Conservation (phyloP, 1,139 yeast species). For the Saccharomycopsis hybrid region DNA sequence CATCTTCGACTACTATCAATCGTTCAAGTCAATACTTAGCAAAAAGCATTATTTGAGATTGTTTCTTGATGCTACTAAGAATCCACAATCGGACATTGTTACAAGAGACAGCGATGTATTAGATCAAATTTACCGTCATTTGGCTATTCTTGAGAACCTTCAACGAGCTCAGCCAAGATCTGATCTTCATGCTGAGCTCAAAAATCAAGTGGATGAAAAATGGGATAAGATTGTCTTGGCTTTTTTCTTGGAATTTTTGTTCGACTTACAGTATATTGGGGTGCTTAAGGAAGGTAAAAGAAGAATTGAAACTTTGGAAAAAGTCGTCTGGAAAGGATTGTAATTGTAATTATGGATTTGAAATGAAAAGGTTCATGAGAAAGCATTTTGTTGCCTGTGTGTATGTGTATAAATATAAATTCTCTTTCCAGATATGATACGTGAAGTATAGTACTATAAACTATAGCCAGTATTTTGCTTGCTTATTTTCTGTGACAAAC, state of each 20-base stretch:
- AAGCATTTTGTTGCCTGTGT: too few species aligned
- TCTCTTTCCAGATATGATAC: too few species aligned
- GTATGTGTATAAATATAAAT: too few species aligned
- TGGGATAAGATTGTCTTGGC: slow-evolving; percentile 51
- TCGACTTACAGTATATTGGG: slow-evolving; percentile 50
- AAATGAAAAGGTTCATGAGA: too few species aligned
- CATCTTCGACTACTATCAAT: slow-evolving; percentile 68
- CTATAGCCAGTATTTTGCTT: too few species aligned
- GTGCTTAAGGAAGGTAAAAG: slow-evolving; percentile 42
- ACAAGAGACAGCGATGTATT: slow-evolving; percentile 23
- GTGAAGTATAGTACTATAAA: too few species aligned
- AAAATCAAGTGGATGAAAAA: slow-evolving; percentile 20
- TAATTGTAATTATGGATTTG: slow-evolving; percentile 24
- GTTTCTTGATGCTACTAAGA: slow-evolving; percentile 23
- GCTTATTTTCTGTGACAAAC: too few species aligned
- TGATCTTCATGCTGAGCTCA: slow-evolving; percentile 11
- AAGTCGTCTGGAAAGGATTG: slow-evolving; percentile 53
- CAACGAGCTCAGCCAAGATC: not conserved
- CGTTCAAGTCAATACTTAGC: slow-evolving; percentile 55
- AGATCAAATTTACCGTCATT: slow-evolving; percentile 25
- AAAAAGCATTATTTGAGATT: slow-evolving; percentile 28
- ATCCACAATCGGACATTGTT: slow-evolving; percentile 23
- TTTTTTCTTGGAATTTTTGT: slow-evolving; percentile 52
- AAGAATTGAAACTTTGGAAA: slow-evolving; percentile 49
- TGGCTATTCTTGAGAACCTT: slow-evolving; percentile 23